Base-by-base conservation (phyloP, 2,329 filamentous ascomycete species). In the Nemania diffusa region DNA sequence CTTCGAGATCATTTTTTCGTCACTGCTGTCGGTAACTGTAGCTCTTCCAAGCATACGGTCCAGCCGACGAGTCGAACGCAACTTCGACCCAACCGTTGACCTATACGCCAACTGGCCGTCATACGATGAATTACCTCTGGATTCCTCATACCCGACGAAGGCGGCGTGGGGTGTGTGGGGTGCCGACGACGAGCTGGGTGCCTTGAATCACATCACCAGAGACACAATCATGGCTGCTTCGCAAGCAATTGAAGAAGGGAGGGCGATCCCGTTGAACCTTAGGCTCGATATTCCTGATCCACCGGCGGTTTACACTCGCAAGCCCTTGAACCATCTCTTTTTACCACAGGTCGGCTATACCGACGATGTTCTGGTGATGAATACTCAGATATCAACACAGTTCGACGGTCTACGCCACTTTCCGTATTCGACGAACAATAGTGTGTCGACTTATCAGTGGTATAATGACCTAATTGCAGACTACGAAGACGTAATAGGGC, bases 21-120 rank as follows among this genome's bases (percentile, higher is more conserved):
- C n/a, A 34, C 15, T 62, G 11, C 51, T 52, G 8, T 34, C 20
- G 17, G 46, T 15, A 34, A 73, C 7, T 79, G 70, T 2, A 81
- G 68, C 51, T 15, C 53, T 51, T 42, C 64, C 64, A 2, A 62
- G 52, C 7, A 15, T 17, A 50, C 8, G 15, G 20, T 37, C 26
- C 5, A 4, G 52, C 3, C 22, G 27, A 46, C 63, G 57, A 20
- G 20, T 62, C 32, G 51, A 62, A 44, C 63, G 63, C 22, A 42
- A 26, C 7, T 59, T 59, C 29, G 22, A 53, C 8, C 56, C 26
- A 9, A n/a, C 37, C 29, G 48, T 48, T 42, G 62, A 65, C 29
- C n/a, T 65, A 34, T 61, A 61, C 15, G 57, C 57, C 13, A 40
- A 55, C 7, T 64, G 56, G 51, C 58, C 64, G 20, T 57, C 57